Evolutionary conservation across 139 green algal species (phyloP).

Genomic region (Bryopsis sp.): DNA sequence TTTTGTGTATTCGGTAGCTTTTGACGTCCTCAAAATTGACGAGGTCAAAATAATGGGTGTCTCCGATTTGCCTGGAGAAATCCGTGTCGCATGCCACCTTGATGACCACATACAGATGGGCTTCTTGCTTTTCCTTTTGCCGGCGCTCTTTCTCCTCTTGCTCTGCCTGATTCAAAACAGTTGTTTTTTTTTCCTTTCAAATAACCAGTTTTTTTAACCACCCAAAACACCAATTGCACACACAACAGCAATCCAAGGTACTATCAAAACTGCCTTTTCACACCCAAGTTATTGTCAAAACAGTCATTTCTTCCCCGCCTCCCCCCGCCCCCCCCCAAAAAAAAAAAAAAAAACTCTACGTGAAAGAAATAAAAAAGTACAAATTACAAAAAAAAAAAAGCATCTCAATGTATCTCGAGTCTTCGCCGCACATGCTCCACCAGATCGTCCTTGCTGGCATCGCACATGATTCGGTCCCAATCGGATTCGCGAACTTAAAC

Average conservation of each 20-base stretch:
- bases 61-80: constrained; percentile 56
- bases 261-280: too few species aligned
- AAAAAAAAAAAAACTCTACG: too few species aligned
- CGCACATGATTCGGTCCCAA: constrained; percentile 74
- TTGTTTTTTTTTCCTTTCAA: not conserved
- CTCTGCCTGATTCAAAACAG: constrained; percentile 41
- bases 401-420: constrained; percentile 31
- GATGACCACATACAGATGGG: constrained; percentile 84
- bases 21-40: constrained; percentile 65
- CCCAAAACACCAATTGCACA: too few species aligned
- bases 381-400: too few species aligned
- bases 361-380: too few species aligned
- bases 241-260: too few species aligned
- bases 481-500: constrained; percentile 88
- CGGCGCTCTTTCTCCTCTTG: constrained; percentile 55
- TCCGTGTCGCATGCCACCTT: constrained; percentile 45
- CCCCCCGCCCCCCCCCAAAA: too few species aligned
- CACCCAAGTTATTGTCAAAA: too few species aligned
- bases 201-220: too few species aligned
- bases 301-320: too few species aligned
- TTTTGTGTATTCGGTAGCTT: constrained; percentile 64
- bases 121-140: constrained; percentile 64
- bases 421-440: constrained; percentile 58
- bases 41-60: constrained; percentile 77
- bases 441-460: constrained; percentile 69